These are phyloP conservation scores for Trichosanthes truncata DNA, from an alignment of 306 rosid genomes.

Conservation along the genomic window DNA sequence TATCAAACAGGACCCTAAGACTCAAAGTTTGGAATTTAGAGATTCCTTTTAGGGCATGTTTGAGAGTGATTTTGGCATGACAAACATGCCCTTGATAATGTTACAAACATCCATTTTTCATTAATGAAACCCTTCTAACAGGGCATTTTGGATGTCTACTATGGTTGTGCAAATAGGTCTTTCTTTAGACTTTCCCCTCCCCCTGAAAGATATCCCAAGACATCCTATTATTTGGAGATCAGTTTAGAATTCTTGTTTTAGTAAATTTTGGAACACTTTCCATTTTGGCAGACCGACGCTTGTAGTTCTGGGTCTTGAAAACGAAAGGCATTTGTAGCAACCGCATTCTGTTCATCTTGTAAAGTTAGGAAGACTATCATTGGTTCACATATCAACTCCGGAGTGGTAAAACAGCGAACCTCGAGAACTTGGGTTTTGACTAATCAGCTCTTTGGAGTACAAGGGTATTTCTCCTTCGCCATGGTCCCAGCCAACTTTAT, in stretches of 20 bases:
- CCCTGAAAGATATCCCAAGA: neutral
- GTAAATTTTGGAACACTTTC: neutral
- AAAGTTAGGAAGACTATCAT: neutral
- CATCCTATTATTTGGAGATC: neutral
- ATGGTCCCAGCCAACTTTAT: neutral
- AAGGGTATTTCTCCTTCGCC: neutral
- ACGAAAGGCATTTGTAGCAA: neutral
- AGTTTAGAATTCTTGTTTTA: neutral
- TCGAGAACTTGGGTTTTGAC: neutral
- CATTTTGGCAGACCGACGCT: conserved; percentile 6
- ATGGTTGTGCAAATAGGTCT: neutral
- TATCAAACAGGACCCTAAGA: too few relatives aligned
- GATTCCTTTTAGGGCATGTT: too few relatives aligned
- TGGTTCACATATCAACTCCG: neutral
- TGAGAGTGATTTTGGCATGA: too few relatives aligned
- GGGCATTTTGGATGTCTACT: neutral
- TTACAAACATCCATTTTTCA: neutral
- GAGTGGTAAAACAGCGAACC: neutral
- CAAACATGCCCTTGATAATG: neutral
- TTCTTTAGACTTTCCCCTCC: neutral
- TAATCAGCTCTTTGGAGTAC: neutral
- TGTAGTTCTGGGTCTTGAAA: conserved; percentile 4
- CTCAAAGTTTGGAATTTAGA: neutral
- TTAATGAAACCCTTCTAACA: neutral
- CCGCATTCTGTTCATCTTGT: neutral